A percentile compares a stretch with the other conserved stretches of the same genome.
These are phyloP conservation scores for Dactylellina cionopaga DNA, from an alignment of 2,329 filamentous ascomycete species.

Conservation along the genomic window DNA sequence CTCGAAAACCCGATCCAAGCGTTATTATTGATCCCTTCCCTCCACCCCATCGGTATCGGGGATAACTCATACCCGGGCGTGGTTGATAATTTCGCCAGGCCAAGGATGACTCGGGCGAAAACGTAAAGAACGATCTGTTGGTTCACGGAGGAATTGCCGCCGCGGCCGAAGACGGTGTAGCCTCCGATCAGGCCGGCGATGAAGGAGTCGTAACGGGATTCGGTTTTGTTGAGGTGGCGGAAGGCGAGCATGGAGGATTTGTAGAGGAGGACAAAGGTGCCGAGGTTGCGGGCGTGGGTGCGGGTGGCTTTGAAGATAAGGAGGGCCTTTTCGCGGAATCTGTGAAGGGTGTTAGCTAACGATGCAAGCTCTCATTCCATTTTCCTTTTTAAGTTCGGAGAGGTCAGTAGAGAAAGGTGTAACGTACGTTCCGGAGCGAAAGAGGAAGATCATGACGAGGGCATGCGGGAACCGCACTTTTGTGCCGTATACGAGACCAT, in stretches of 20 bases:
- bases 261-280: slow-evolving; percentile 89
- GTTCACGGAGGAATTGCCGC: slow-evolving; percentile 79
- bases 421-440: slow-evolving; percentile 86
- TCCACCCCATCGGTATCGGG: slow-evolving; percentile 28
- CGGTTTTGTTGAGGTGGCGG: slow-evolving; percentile 67
- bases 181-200: slow-evolving; percentile 87
- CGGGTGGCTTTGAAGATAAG: slow-evolving; percentile 86
- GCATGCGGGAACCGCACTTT: slow-evolving; percentile 99
- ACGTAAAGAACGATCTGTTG: slow-evolving; percentile 99
- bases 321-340: slow-evolving; percentile 76
- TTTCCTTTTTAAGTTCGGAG: too few relatives aligned
- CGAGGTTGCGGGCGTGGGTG: slow-evolving; percentile 90
- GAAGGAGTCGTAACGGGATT: slow-evolving; percentile 79
- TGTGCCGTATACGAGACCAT: slow-evolving; percentile 94
- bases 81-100: slow-evolving; percentile 82
- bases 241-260: slow-evolving; percentile 82
- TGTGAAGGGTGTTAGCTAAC: neutral
- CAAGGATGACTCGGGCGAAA: slow-evolving; percentile 88
- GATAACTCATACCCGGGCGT: slow-evolving; percentile 60
- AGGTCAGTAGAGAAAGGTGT: too few relatives aligned
- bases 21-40: slow-evolving; percentile 62
- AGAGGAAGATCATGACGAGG: slow-evolving; percentile 96
- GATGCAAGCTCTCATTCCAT: neutral
- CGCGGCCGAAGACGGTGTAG: slow-evolving; percentile 89
- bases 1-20: slow-evolving; percentile 94